Evolutionary conservation across 306 rosid species (phyloP).

Genomic region (Glycyrrhiza uralensis): DNA sequence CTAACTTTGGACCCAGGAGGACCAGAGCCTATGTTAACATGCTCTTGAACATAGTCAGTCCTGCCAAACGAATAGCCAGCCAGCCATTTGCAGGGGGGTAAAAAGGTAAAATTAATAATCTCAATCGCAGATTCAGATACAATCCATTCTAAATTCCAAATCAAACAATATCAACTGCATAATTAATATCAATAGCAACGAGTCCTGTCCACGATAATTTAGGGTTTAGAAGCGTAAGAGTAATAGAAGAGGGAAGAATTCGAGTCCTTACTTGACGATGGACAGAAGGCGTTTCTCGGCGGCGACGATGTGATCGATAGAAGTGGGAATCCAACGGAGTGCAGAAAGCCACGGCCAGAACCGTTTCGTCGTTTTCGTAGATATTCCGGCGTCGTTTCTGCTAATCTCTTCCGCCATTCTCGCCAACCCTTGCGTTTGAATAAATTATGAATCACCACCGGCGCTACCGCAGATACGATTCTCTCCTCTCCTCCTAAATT

Average conservation of each 20-base stretch:
- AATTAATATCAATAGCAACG: not conserved
- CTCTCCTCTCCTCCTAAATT: not conserved
- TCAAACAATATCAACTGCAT: not conserved
- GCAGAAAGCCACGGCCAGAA: conserved; percentile 73
- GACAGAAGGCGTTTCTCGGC: conserved; percentile 96
- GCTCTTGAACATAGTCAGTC: conserved; percentile 88
- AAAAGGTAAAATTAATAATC: not conserved
- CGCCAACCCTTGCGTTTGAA: conserved; percentile 29
- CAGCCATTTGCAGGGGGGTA: not conserved
- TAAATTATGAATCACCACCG: conserved; percentile 4
- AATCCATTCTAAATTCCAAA: not conserved
- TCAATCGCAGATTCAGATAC: not conserved
- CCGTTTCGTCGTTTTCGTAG: conserved; percentile 42
- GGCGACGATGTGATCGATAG: conserved; percentile 70
- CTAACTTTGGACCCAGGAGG: conserved; percentile 89
- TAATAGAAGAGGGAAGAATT: not conserved
- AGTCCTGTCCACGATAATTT: not conserved
- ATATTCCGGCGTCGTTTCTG: conserved; percentile 28
- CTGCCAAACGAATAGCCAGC: conserved; percentile 43
- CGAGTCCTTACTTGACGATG: conserved; percentile 52
- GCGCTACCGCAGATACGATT: not conserved
- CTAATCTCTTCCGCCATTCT: conserved; percentile 64
- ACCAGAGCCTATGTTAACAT: conserved; percentile 83
- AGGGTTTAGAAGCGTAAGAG: conserved; percentile 29
- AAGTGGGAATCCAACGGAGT: conserved; percentile 92